Percentiles rank a stretch among this genome's conserved stretches.
Evolutionary conservation across 2,329 filamentous ascomycete species (phyloP).

Genomic region (Aspergillaceae sp.): DNA sequence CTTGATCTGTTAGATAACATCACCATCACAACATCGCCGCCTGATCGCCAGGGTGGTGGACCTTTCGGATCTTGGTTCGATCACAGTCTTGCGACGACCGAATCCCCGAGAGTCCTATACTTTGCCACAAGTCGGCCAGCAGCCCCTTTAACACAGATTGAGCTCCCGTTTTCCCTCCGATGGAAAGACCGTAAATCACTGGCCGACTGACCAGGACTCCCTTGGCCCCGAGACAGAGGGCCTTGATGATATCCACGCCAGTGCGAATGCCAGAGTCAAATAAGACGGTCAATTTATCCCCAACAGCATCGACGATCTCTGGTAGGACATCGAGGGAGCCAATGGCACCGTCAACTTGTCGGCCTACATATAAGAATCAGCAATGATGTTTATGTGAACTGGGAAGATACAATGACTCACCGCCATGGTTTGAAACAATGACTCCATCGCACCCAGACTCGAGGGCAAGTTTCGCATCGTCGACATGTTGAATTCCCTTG

Average conservation of each 20-base stretch:
- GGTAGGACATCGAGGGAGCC: slow-evolving; percentile 47
- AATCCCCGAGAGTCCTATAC: slow-evolving; percentile 48
- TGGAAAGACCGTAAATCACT: slow-evolving; percentile 50
- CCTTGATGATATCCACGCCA: slow-evolving; percentile 45
- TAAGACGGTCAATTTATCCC: slow-evolving; percentile 37
- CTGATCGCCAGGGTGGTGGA: slow-evolving; percentile 28
- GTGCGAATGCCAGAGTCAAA: slow-evolving; percentile 46
- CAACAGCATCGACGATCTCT: slow-evolving; percentile 54
- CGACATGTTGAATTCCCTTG: slow-evolving; percentile 50
- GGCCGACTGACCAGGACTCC: slow-evolving; percentile 51
- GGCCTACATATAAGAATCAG: slow-evolving; percentile 16
- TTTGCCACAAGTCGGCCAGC: slow-evolving; percentile 47
- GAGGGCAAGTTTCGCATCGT: slow-evolving; percentile 39
- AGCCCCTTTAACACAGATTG: slow-evolving; percentile 44
- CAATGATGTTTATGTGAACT: background rate
- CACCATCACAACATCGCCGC: slow-evolving; percentile 24
- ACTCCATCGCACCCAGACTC: slow-evolving; percentile 43
- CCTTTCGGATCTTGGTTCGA: slow-evolving; percentile 23
- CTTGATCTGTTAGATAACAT: background rate
- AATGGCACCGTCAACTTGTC: slow-evolving; percentile 45
- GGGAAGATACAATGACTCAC: slow-evolving; percentile 13
- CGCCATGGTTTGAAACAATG: slow-evolving; percentile 47
- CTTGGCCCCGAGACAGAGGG: slow-evolving; percentile 48
- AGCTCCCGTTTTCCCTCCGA: slow-evolving; percentile 49
- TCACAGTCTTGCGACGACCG: slow-evolving; percentile 27